Evolutionary conservation across 306 rosid species (phyloP).

Genomic region (Glycyrrhiza uralensis): DNA sequence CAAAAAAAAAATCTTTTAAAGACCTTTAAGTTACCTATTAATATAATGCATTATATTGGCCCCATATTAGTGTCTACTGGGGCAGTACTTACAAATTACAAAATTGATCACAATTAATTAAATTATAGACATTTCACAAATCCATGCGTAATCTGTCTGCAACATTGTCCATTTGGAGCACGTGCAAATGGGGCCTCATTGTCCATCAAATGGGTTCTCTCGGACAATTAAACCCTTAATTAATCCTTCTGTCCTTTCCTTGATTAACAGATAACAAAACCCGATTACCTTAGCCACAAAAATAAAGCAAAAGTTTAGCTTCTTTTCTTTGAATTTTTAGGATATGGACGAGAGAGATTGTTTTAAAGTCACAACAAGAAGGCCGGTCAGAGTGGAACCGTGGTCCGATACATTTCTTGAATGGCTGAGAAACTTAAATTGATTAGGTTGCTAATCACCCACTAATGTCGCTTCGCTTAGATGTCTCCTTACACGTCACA

Average conservation of each 20-base stretch:
- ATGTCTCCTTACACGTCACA: conserved; percentile 10
- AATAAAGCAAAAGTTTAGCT: conserved; percentile 21
- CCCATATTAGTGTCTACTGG: conserved; percentile 23
- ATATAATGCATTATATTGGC: not conserved
- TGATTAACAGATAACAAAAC: conserved; percentile 28
- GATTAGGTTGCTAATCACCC: conserved; percentile 11
- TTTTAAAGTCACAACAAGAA: not conserved
- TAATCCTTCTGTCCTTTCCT: conserved; percentile 33
- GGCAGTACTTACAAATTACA: conserved; percentile 11
- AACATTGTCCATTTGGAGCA: conserved; percentile 36
- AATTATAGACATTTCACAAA: conserved; percentile 4
- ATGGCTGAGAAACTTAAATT: not conserved
- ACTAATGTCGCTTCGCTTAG: conserved; percentile 18
- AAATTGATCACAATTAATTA: conserved; percentile 16
- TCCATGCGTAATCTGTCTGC: conserved; percentile 25
- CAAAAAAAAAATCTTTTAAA: no score
- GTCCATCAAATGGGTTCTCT: conserved; percentile 29
- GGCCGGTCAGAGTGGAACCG: not conserved
- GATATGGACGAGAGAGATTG: conserved; percentile 5
- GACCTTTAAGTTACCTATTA: no score
- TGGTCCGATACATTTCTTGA: not conserved
- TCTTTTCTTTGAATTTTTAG: conserved; percentile 17
- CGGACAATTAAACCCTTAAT: conserved; percentile 26
- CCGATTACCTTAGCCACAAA: conserved; percentile 35
- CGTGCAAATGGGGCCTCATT: conserved; percentile 41